Conservation (phyloP, 1,284 basidiomycete genomes). For the Apiotrichum akiyoshidainum region DNA sequence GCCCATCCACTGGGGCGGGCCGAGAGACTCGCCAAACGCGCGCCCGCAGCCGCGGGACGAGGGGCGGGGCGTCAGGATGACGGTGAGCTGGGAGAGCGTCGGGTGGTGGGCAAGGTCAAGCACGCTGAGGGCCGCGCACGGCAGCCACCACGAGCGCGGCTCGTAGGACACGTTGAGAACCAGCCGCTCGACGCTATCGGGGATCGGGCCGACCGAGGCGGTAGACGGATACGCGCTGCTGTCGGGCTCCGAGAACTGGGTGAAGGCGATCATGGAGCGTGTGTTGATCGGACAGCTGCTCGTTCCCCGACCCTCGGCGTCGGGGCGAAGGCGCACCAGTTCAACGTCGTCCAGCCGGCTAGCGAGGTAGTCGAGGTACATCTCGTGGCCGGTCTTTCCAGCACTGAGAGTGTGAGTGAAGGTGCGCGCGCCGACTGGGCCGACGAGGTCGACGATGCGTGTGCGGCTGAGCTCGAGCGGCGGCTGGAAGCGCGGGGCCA, state of each 20-base stretch:
- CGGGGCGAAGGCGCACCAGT: slow-evolving; percentile 11
- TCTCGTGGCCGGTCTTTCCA: background rate
- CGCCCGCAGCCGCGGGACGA: background rate
- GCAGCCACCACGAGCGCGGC: slow-evolving; percentile 17
- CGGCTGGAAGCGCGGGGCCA: background rate
- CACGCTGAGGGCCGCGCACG: slow-evolving; percentile 7
- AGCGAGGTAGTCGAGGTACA: slow-evolving; percentile 2
- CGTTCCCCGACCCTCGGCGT: slow-evolving; percentile 3
- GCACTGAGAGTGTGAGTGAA: background rate
- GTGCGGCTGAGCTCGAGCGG: slow-evolving; percentile 5
- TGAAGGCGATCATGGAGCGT: slow-evolving; percentile 8
- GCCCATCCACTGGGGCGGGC: slow-evolving; percentile 6
- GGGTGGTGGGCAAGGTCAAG: background rate
- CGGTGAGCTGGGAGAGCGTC: background rate
- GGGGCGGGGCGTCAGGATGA: background rate
- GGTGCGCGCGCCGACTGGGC: slow-evolving; percentile 1
- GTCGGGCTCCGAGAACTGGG: slow-evolving; percentile 12
- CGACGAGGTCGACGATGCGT: slow-evolving; percentile 16
- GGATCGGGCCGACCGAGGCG: slow-evolving; percentile 10
- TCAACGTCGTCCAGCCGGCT: background rate
- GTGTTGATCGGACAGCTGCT: slow-evolving; percentile 7
- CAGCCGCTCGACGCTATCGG: slow-evolving; percentile 11
- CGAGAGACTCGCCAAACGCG: background rate
- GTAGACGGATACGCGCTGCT: slow-evolving; percentile 7
- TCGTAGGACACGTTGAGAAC: slow-evolving; percentile 19